Evolutionary conservation across 2,329 filamentous ascomycete genomes (phyloP).

Genomic region (Phyllachora maydis): DNA sequence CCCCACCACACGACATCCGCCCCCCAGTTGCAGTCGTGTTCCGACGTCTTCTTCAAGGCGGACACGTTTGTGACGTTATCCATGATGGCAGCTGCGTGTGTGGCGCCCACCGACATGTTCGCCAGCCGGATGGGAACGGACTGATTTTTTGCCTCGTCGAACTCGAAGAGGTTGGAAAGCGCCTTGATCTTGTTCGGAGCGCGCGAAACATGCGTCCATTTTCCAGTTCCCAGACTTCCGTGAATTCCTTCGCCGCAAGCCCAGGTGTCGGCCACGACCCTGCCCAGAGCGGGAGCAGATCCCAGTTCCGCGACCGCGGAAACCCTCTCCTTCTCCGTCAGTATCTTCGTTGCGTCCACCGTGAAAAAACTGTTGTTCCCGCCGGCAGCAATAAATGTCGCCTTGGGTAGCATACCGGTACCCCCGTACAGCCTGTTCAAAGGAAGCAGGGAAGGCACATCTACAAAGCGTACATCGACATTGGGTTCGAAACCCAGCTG

Average conservation of each 20-base stretch:
- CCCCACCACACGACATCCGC: slow-evolving; percentile 86
- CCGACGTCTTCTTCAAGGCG: no score
- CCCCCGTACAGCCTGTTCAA: slow-evolving; percentile 53
- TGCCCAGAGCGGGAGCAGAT: slow-evolving; percentile 22
- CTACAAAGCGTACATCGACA: slow-evolving; percentile 36
- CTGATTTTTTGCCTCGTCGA: slow-evolving; percentile 48
- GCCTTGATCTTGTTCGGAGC: slow-evolving; percentile 63
- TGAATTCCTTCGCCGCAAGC: slow-evolving; percentile 71
- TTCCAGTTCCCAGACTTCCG: slow-evolving; percentile 65
- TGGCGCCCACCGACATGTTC: slow-evolving; percentile 53
- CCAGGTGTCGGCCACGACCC: slow-evolving; percentile 59
- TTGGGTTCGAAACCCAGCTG: slow-evolving; percentile 70
- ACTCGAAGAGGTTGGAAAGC: slow-evolving; percentile 72
- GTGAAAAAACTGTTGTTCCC: slow-evolving; percentile 77
- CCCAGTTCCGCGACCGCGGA: slow-evolving; percentile 10
- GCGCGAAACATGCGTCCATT: slow-evolving; percentile 73
- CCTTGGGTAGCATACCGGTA: slow-evolving; percentile 37
- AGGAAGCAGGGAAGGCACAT: slow-evolving; percentile 50
- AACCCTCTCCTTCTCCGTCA: slow-evolving; percentile 19
- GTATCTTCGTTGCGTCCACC: slow-evolving; percentile 50
- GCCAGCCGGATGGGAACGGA: slow-evolving; percentile 62
- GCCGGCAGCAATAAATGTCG: slow-evolving; percentile 67
- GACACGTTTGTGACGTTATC: slow-evolving; percentile 54
- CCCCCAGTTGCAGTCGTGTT: slow-evolving; percentile 68
- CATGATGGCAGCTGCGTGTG: slow-evolving; percentile 69